Evolutionary conservation across 371 early-diverging fungal species (phyloP).

Genomic region (Rhizopus stolonifer): DNA sequence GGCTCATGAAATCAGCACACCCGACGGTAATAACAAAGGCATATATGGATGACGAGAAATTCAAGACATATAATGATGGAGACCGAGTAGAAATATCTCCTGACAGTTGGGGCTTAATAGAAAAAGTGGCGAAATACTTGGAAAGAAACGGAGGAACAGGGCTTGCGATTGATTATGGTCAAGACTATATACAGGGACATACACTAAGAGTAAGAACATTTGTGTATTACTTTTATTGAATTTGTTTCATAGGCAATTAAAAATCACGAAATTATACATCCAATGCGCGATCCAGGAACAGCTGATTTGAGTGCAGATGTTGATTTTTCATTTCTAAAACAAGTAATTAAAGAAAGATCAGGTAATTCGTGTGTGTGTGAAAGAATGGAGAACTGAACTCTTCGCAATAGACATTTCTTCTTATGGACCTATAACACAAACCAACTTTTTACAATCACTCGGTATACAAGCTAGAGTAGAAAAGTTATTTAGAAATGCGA

Average conservation of each 20-base stretch:
- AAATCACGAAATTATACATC: constrained; percentile 78
- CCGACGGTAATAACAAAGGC: constrained; percentile 68
- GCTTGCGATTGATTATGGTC: constrained; percentile 90
- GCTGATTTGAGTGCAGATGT: constrained; percentile 94
- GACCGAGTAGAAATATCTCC: constrained; percentile 85
- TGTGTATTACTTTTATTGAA: constrained; percentile 6
- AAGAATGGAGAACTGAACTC: background rate
- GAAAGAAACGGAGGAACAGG: constrained; percentile 71
- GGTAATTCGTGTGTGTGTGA: constrained; percentile 27
- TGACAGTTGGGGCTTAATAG: constrained; percentile 65
- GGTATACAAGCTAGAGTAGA: constrained; percentile 82
- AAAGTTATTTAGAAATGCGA: constrained; percentile 66
- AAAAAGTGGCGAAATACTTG: constrained; percentile 66
- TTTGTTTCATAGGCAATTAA: constrained; percentile 73
- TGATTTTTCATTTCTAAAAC: constrained; percentile 78
- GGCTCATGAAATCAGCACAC: constrained; percentile 69
- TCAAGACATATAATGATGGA: constrained; percentile 57
- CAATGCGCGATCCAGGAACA: constrained; percentile 79
- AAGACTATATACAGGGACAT: constrained; percentile 72
- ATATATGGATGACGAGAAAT: constrained; percentile 48
- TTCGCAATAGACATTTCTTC: constrained; percentile 21
- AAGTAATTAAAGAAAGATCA: constrained; percentile 48
- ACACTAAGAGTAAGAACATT: constrained; percentile 69
- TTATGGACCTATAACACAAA: constrained; percentile 86
- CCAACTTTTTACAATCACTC: constrained; percentile 75